Base-by-base conservation (phyloP, 73 alveolate genomes). In the Paramecium tetraurelia region DNA sequence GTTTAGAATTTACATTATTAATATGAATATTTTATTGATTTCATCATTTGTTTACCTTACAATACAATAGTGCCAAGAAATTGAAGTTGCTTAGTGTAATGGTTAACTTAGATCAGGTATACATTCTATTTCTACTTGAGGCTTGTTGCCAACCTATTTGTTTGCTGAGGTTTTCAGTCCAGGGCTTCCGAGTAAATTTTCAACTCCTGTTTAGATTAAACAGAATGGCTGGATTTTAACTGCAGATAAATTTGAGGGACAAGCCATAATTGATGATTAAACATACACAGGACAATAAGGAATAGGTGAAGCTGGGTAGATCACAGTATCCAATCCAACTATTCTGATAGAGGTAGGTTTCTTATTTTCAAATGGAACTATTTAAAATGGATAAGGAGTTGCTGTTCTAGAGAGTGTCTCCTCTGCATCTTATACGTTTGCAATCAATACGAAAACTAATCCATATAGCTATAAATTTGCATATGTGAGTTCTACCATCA, bases 241-340 rank as follows among this genome's bases (percentile, higher is more conserved):
- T 20, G 12, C 76, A 9, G 2, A n/a, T 20, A 1, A 44, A 3
- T 80, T 80, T 46, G 1, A 3, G 2, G 50, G 18, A 1, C 24
- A 43, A 40, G 72, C 75, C 22, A 0, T 20, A 40, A 21, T 48
- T 4, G 43, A 40, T 11, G 7, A 21, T 44, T 35, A 44, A 44
- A 21, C 21, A 43, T 44, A 24, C 18, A 48, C 75, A 12, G 90
- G 90, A 43, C 5, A 33, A 14, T 20, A 80, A 43, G 48, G 40
- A 10, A 16, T 1, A 11, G 75, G 35, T n/a, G 8, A 20, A 2
- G 29, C 12, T 11, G 90, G 90, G 2, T 31, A 33, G 20, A 80
- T 80, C 5, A 46, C 90, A 14, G 90, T 48, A 4, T 40, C 90
- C 9, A 80, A 80, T 80, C 76, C 90, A 12, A 44, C 75, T 21